These are phyloP conservation scores for Alternaria gaisen DNA, from an alignment of 2,329 filamentous ascomycete species.

Conservation along the genomic window DNA sequence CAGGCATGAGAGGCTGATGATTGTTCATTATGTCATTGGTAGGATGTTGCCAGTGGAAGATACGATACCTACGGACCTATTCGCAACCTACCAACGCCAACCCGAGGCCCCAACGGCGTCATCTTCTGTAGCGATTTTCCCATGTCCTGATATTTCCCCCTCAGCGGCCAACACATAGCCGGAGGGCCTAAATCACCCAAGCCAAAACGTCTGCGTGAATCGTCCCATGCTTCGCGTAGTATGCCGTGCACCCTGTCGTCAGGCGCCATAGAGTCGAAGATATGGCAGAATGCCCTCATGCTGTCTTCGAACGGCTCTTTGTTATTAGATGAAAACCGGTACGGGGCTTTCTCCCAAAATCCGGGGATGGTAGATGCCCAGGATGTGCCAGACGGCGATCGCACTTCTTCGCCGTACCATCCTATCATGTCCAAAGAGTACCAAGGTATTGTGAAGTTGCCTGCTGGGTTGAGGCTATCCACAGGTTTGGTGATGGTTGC, in stretches of 20 bases:
- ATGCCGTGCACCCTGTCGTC: not conserved
- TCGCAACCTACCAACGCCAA: not conserved
- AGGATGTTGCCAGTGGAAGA: not conserved
- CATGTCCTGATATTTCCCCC: not conserved
- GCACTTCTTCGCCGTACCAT: conserved; percentile 6
- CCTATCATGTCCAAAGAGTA: conserved; percentile 6
- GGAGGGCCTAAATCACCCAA: not conserved
- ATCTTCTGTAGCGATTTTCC: not conserved
- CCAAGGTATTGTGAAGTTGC: not conserved
- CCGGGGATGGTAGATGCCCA: not conserved
- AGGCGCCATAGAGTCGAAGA: not conserved
- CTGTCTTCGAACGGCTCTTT: not conserved
- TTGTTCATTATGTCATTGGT: not conserved
- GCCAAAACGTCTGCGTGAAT: not conserved
- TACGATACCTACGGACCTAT: not conserved
- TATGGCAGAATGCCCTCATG: not conserved
- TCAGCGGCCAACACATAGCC: not conserved
- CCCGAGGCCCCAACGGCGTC: not conserved
- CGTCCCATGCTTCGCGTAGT: not conserved
- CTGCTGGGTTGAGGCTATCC: not conserved
- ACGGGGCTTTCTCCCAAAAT: not conserved
- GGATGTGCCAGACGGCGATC: not conserved
- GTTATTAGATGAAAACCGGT: not conserved
- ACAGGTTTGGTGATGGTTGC: not conserved
- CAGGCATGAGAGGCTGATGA: not conserved